Evolutionary conservation across 176 grass and related monocot species (phyloP).

Genomic region (Luzula sylvatica): DNA sequence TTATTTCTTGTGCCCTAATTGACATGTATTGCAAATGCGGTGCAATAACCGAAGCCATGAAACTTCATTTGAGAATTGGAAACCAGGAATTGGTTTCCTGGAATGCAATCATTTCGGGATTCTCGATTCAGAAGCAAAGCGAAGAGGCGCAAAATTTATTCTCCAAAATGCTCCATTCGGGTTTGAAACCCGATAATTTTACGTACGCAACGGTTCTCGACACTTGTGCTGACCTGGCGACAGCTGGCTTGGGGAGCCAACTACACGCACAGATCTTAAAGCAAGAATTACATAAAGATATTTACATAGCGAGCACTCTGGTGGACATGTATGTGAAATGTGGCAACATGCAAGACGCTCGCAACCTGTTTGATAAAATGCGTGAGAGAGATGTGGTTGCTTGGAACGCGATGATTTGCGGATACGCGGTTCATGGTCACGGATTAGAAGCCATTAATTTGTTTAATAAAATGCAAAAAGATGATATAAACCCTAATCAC

Average conservation of each 20-base stretch:
- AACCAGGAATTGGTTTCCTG: constrained; percentile 50
- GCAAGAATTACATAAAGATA: constrained; percentile 57
- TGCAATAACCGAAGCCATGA: constrained; percentile 51
- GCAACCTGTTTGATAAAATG: constrained; percentile 47
- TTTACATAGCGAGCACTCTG: constrained; percentile 70
- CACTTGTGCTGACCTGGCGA: constrained; percentile 74
- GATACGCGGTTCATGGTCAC: constrained; percentile 67
- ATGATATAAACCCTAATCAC: constrained; percentile 64
- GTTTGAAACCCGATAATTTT: constrained; percentile 54
- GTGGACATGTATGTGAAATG: constrained; percentile 91
- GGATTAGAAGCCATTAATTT: constrained; percentile 61
- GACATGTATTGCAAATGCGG: constrained; percentile 89
- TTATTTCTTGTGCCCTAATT: constrained; percentile 64
- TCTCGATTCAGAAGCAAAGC: constrained; percentile 71
- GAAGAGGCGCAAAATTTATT: constrained; percentile 65
- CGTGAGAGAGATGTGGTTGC: constrained; percentile 52
- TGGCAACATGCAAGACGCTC: constrained; percentile 48
- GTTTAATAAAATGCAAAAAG: constrained; percentile 75
- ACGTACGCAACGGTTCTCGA: constrained; percentile 69
- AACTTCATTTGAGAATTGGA: constrained; percentile 68
- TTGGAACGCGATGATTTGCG: constrained; percentile 93
- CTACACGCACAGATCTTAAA: constrained; percentile 74
- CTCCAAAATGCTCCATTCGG: constrained; percentile 51
- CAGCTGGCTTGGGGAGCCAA: constrained; percentile 61
- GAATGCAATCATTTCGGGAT: constrained; percentile 82